Evolutionary conservation across 192 early-diverging fungal species (phyloP), one percentile per base, ranked within the genome.

Genomic region (Spinellus fusiger): DNA sequence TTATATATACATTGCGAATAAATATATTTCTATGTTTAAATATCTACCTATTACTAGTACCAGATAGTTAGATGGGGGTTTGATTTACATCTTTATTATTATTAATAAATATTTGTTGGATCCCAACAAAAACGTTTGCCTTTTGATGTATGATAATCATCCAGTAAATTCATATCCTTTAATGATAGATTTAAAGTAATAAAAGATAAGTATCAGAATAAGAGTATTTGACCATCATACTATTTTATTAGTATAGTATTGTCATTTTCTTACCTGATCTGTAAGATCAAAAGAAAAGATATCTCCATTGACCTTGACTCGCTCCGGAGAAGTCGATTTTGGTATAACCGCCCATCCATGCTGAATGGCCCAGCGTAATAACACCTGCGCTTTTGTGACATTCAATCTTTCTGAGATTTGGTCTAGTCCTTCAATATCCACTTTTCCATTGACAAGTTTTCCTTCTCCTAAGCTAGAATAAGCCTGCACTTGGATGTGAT

Each of bases 391-490:
- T 12, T 56, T 32, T 1, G 71, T 68, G 25, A 73, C 52, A 23
- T 68, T 28, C 33, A 76, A 59, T 46, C 57, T 49, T 20, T 59
- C 35, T 0, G 59, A 54, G 27, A 79, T 55, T 0, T 22, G 33
- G 2, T 73, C 44, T 6, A 81, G 62, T 25, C 48, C 59, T 8
- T 61, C 49, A 0, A 76, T 2, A 6, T 29, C 52, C 8, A 55
- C 29, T 29, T 44, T 35, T 9, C 55, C 63, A 52, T 65, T 61
- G 25, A 81, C 49, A 9, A 81, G 56, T 33, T 68, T 64, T 0
- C 82, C 80, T 71, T 88, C 82, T 6, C 89, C 89, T 0, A 91
- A 66, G 63, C 84, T 87, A 8, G 83, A 84, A 60, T 91, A 91
- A 15, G 89, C 87, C 35, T 84, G 80, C 32, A 88, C 72, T 25